Conservation (phyloP, 2,329 filamentous ascomycete species). For the Fusarium beomiforme region DNA sequence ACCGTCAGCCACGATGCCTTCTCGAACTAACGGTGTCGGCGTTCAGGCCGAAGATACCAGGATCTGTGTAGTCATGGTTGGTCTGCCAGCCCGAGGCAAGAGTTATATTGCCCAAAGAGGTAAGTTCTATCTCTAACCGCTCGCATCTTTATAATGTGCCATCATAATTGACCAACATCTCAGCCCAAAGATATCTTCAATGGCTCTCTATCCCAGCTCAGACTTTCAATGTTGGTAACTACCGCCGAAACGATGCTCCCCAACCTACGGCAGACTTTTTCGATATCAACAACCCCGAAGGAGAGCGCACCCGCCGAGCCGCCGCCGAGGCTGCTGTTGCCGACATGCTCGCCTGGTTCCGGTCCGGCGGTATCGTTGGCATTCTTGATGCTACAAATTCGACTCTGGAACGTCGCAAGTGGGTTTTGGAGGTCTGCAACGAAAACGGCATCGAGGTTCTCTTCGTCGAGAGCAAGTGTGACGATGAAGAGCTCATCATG, state of each 20-base stretch:
- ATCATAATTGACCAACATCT: conserved; percentile 14
- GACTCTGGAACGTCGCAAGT: conserved; percentile 86
- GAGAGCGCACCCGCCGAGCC: conserved; percentile 86
- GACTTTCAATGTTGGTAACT: conserved; percentile 97
- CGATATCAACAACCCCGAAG: conserved; percentile 87
- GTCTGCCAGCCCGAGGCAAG: conserved; percentile 93
- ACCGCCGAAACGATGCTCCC: conserved; percentile 88
- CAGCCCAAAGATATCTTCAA: conserved; percentile 91
- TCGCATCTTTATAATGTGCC: not conserved
- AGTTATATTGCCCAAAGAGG: conserved; percentile 98
- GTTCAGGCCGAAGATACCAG: conserved; percentile 94
- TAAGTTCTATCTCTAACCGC: conserved; percentile 54
- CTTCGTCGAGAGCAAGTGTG: conserved; percentile 97
- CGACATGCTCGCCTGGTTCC: conserved; percentile 96
- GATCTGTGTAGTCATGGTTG: conserved; percentile 99
- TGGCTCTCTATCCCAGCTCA: conserved; percentile 95
- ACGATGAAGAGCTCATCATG: conserved; percentile 96
- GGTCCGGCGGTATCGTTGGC: conserved; percentile 81
- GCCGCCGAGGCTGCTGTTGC: conserved; percentile 91
- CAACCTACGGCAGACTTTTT: conserved; percentile 96
- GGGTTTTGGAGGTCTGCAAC: conserved; percentile 85
- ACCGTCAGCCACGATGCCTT: conserved; percentile 52
- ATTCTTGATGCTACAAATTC: conserved; percentile 98
- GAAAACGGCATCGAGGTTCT: conserved; percentile 85
- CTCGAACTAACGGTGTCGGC: conserved; percentile 71